Conservation (phyloP, 306 rosid species). For the Prinsepia uniflora region DNA sequence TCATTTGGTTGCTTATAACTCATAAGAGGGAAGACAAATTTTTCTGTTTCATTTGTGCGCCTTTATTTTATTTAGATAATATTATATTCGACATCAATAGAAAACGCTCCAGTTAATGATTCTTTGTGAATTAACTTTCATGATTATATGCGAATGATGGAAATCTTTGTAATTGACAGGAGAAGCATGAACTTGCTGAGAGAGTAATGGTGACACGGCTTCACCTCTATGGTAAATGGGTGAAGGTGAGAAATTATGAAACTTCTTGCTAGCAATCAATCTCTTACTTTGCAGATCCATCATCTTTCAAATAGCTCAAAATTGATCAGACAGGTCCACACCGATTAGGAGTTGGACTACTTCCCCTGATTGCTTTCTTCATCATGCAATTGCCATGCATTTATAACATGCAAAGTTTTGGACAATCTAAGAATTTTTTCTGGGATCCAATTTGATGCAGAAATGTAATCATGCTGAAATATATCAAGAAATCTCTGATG, state of each 20-base stretch:
- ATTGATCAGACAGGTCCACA: no score
- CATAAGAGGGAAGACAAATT: background rate
- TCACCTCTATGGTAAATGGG: slow-evolving; percentile 89
- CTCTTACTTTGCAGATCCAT: no score
- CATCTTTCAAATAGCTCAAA: no score
- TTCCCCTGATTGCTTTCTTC: background rate
- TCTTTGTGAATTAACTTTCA: background rate
- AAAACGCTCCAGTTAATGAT: background rate
- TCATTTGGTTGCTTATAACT: slow-evolving; percentile 12
- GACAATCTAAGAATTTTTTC: background rate
- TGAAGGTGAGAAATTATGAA: slow-evolving; percentile 51
- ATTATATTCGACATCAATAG: background rate
- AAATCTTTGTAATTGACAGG: slow-evolving; percentile 42
- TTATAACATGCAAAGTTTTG: background rate
- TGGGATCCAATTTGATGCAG: slow-evolving; percentile 36
- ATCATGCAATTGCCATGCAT: slow-evolving; percentile 5
- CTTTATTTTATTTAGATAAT: background rate
- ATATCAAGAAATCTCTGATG: slow-evolving; percentile 73
- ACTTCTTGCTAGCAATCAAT: background rate
- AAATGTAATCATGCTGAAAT: slow-evolving; percentile 92
- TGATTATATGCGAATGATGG: no score
- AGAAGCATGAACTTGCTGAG: slow-evolving; percentile 86
- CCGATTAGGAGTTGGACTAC: no score
- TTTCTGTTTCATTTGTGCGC: background rate
- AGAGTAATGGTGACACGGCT: slow-evolving; percentile 97